Evolutionary conservation across 805 yeast species (phyloP).

Genomic region (Nakazawaea siamensis): DNA sequence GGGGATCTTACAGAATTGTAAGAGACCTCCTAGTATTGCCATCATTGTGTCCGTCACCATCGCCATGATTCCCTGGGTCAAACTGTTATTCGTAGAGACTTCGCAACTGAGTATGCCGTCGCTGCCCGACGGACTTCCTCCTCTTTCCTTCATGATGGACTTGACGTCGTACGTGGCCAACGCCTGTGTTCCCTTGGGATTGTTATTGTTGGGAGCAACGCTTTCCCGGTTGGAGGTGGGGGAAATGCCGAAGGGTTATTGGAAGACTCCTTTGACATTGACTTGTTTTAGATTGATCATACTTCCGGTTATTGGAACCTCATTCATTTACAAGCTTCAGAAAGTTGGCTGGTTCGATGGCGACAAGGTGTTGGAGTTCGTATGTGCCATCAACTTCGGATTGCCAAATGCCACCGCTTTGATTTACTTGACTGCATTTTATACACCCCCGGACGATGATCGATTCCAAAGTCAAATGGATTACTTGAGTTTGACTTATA

Average conservation of each 20-base stretch:
- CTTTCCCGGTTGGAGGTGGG: slow-evolving; percentile 64
- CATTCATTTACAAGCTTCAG: slow-evolving; percentile 54
- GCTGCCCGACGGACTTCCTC: slow-evolving; percentile 85
- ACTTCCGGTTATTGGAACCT: slow-evolving; percentile 73
- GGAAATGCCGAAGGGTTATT: slow-evolving; percentile 59
- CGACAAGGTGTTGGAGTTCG: slow-evolving; percentile 58
- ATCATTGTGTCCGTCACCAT: slow-evolving; percentile 57
- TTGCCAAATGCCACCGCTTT: slow-evolving; percentile 86
- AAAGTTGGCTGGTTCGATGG: slow-evolving; percentile 55
- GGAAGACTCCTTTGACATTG: slow-evolving; percentile 55
- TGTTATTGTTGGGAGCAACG: slow-evolving; percentile 79
- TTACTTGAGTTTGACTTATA: slow-evolving; percentile 67
- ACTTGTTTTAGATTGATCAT: slow-evolving; percentile 52
- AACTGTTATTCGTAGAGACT: slow-evolving; percentile 55
- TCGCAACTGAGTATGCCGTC: slow-evolving; percentile 40
- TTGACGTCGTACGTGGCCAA: slow-evolving; percentile 71
- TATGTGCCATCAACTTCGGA: slow-evolving; percentile 66
- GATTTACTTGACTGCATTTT: slow-evolving; percentile 82
- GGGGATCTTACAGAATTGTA: slow-evolving; percentile 36
- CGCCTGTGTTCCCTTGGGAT: slow-evolving; percentile 85
- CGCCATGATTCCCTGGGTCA: slow-evolving; percentile 83
- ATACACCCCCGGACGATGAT: slow-evolving; percentile 53
- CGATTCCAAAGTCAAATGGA: slow-evolving; percentile 62
- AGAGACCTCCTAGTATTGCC: slow-evolving; percentile 66
- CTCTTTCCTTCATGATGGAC: slow-evolving; percentile 80